Base-by-base conservation (phyloP, 2,329 filamentous ascomycete species). In the Aspergillus sp. region DNA sequence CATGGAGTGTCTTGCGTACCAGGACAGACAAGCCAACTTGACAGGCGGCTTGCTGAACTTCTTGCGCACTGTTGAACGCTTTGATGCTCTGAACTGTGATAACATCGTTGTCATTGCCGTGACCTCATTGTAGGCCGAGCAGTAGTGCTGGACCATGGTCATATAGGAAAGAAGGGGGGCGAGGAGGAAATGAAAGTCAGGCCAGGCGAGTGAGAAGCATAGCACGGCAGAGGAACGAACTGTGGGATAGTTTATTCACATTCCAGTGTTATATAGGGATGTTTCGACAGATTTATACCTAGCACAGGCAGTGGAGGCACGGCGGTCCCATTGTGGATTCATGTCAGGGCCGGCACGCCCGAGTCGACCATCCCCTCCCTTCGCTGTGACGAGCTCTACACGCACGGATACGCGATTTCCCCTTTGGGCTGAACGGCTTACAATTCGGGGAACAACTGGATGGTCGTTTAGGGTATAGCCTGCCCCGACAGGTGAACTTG, bases 31-130 rank as follows among this genome's bases (percentile, higher is more conserved):
- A 43, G 73, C 73, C 60, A 75, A 70, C 60, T 76, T 76, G 38
- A 76, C 73, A 36, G 73, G 73, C 20, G 73, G 73, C 64, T 75
- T 75, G 47, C 70, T 69, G 55, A 75, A 75, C 63, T 74, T 75
- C 66, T 71, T 74, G 59, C 71, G 69, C 55, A 65, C 60, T 54
- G 68, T 64, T 47, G 64, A 63, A 57, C 66, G 63, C 49, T 59
- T 63, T 23, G 57, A 56, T 50, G 58, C 50, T 50, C 58, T 59
- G 57, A 60, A 57, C 50, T 65, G 61, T 55, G 40, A 42, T 17
- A 42, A 20, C 40, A 42, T 42, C 2, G 40, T 21, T n/a, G 60
- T 59, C 55, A 59, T 58, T 50, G 58, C 38, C 47, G 53, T 51
- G 47, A 49, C 46, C 51, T 47, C 58, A 53, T 50, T 45, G 48